Evolutionary conservation across 2,329 filamentous ascomycete species (phyloP).

Genomic region (Daldinia eschscholtzii): DNA sequence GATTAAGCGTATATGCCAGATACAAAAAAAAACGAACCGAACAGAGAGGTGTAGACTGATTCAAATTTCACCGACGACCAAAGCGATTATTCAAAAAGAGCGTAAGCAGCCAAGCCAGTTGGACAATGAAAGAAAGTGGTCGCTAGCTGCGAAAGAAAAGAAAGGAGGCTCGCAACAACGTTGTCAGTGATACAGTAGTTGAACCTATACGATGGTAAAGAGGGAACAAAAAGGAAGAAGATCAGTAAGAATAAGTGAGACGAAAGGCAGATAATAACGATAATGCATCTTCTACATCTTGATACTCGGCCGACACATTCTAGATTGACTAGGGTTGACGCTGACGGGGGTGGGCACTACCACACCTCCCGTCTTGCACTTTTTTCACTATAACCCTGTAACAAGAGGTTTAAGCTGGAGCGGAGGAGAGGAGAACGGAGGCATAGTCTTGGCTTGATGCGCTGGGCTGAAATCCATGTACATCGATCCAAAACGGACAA

Average conservation of each 20-base stretch:
- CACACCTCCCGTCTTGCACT: constrained; percentile 43
- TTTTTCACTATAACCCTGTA: constrained; percentile 57
- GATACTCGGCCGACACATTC: constrained; percentile 53
- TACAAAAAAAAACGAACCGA: constrained; percentile 47
- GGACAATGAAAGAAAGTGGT: constrained; percentile 60
- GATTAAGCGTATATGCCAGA: constrained; percentile 45
- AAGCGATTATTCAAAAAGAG: constrained; percentile 60
- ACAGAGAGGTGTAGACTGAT: constrained; percentile 49
- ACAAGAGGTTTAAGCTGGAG: constrained; percentile 54
- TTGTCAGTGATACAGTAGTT: constrained; percentile 49
- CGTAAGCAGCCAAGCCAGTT: constrained; percentile 71
- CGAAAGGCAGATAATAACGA: constrained; percentile 55
- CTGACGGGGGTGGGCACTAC: constrained; percentile 52
- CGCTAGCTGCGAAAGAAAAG: constrained; percentile 60
- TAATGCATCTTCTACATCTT: constrained; percentile 54
- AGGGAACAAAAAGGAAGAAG: constrained; percentile 57
- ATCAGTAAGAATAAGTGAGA: constrained; percentile 53
- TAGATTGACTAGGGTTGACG: constrained; percentile 52
- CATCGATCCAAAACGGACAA: constrained; percentile 49
- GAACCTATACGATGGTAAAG: constrained; percentile 53
- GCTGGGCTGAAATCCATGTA: constrained; percentile 49
- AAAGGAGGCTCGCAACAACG: constrained; percentile 53
- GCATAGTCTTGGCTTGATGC: constrained; percentile 54
- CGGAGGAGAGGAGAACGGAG: constrained; percentile 54
- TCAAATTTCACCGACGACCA: constrained; percentile 55